Evolutionary conservation across 176 grass and related monocot species (phyloP), one percentile per base, ranked within the genome.

Genomic region (Oryza glumipatula): DNA sequence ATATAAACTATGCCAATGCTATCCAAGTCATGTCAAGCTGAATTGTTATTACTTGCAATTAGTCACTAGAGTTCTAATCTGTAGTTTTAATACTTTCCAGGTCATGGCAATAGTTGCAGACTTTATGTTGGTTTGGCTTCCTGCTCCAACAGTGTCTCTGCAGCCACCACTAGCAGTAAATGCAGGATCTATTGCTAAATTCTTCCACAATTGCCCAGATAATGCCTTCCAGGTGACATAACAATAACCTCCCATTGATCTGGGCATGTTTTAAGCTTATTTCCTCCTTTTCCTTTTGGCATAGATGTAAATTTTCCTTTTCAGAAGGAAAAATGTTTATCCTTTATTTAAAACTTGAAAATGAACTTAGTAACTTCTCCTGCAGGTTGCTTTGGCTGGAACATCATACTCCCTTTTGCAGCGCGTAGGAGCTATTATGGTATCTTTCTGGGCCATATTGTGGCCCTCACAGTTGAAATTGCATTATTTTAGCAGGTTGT

Each of bases 51-150:
- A 28, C 38, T 3, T 74, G 22, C 15, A 83, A 12, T n/a, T 39
- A 9, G 26, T 46, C 74, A 60, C 4, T 9, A 16, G 56, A 49
- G 4, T 71, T 56, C 80, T 77, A 52, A 60, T 63, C 24, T 72
- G 7, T 85, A 76, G 54, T 88, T 74, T 22, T 11, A 26, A 80
- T 77, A 38, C 64, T 93, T 79, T 80, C 74, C 73, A 99, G 93
- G 84, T 94, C 75, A 98, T 98, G 96, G 96, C 96, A 51, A 94
- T 98, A 85, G 82, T 98, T 90, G 96, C 96, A 74, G 96, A 98
- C 90, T 98, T 98, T 79, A 98, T 98, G 96, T 93, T 98, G 65
- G 96, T 95, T 46, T 98, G 96, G 96, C 96, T 98, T 90, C 96
- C 96, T 81, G 96, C 96, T 89, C 96, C 96, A 81, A 98, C 93